Evolutionary conservation across 1,284 basidiomycete species (phyloP), one percentile per base, ranked within the genome.

Genomic region (Wolfiporia cocos): DNA sequence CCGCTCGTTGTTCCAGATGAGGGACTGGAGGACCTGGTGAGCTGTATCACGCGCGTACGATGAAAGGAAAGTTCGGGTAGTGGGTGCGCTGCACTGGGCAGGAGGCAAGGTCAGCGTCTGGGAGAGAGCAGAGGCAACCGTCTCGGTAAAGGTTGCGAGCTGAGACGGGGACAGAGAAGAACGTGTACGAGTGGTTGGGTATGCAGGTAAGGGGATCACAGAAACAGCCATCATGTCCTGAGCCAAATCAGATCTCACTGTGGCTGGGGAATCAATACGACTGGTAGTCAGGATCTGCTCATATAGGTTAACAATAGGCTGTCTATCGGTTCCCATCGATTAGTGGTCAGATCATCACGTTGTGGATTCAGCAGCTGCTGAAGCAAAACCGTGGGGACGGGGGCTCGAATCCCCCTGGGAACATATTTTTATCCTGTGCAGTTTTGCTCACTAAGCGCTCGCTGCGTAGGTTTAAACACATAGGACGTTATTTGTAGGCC

Each of bases 31-130:
- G 2, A 54, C 53, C 23, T 70, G 66, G 14, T 69, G 64, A 5
- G 82, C 79, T 2, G 58, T 58, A 50, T 82, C 76, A 47, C 68
- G 68, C 5, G 69, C 72, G 44, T 81, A 86, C 4, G 75, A 74
- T 5, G 70, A 61, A 34, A 86, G 30, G 53, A 83, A 86, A 3
- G 58, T 55, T 21, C 62, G 61, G 2, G 72, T 69, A 0, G 73
- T 62, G 0, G 68, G 52, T 0, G 63, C 67, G 43, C 76, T 64
- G 7, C 66, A 65, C 48, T 77, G 73, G 0, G 59, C 51, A 12
- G 71, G 58, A 10, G 76, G 70, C 11, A 82, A 57, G 5, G 66
- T 55, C 5, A 81, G 65, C 4, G 66, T 62, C 42, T 71, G 62
- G 10, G 57, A 51, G 9, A 83, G 63, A n/a, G 70, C 64, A 10